These are phyloP conservation scores for Pythium biforme DNA, from an alignment of 352 stramenopile genomes.

Conservation along the genomic window DNA sequence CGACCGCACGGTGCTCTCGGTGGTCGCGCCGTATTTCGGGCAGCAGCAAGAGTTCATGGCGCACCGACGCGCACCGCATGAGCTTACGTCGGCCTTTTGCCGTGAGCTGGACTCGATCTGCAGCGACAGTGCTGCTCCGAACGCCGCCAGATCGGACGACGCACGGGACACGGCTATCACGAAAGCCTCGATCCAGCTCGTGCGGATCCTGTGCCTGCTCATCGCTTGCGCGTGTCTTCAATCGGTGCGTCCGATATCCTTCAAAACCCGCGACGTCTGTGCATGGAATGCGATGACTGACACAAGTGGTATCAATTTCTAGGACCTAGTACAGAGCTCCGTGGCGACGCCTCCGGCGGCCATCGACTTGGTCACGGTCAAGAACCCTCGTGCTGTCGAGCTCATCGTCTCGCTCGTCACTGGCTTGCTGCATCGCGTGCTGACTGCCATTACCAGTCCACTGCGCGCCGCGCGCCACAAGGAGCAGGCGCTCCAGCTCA, in stretches of 20 bases:
- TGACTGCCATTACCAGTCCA: constrained; percentile 23
- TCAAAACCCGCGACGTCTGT: not conserved
- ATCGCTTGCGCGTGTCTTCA: constrained; percentile 20
- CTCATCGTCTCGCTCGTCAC: constrained; percentile 16
- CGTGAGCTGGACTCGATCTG: constrained; percentile 12
- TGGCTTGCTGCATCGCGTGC: constrained; percentile 17
- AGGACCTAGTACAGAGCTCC: constrained; percentile 17
- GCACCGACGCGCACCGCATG: constrained; percentile 14
- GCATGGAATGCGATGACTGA: not conserved
- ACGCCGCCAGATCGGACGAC: not conserved
- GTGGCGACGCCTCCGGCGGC: not conserved
- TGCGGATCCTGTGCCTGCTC: constrained; percentile 24
- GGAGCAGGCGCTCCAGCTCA: constrained; percentile 17
- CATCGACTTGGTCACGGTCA: not conserved
- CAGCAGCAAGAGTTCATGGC: constrained; percentile 24
- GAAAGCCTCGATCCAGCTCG: constrained; percentile 5
- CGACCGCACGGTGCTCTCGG: constrained; percentile 14
- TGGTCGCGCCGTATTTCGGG: constrained; percentile 16
- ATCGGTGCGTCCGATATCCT: constrained; percentile 6
- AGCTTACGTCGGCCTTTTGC: constrained; percentile 13
- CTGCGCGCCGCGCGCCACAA: constrained; percentile 11
- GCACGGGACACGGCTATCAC: constrained; percentile 1
- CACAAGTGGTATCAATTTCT: not conserved
- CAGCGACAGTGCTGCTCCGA: not conserved
- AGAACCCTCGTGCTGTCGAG: constrained; percentile 18